Conservation (phyloP, 305 asterid species). For the Rubia peregrina region DNA sequence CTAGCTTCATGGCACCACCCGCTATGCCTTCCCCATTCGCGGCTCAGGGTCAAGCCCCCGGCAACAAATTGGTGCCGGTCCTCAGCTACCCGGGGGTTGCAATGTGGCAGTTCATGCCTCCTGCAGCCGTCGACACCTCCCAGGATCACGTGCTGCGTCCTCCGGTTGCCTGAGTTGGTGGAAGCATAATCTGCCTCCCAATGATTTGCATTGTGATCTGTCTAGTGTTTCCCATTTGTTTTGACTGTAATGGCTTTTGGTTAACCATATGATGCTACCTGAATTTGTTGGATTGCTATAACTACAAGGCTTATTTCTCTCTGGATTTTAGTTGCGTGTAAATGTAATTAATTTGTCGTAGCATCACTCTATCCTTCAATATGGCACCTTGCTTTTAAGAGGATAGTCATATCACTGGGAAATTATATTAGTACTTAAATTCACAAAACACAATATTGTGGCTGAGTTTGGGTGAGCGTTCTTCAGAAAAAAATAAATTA, state of each 20-base stretch:
- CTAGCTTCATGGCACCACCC: conserved; percentile 55
- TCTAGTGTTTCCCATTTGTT: conserved; percentile 25
- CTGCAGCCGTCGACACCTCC: conserved; percentile 48
- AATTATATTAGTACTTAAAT: neutral
- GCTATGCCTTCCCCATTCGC: conserved; percentile 64
- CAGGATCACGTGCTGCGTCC: conserved; percentile 48
- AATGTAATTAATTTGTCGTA: conserved; percentile 13
- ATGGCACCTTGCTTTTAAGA: neutral
- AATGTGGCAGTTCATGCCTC: conserved; percentile 58
- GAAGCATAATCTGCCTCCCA: conserved; percentile 19
- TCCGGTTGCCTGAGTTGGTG: conserved; percentile 44
- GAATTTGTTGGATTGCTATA: conserved; percentile 17
- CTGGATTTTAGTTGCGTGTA: conserved; percentile 11
- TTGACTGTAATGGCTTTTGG: conserved; percentile 30
- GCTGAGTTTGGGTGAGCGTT: neutral
- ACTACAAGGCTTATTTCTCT: conserved; percentile 14
- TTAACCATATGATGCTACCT: conserved; percentile 17
- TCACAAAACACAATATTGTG: neutral
- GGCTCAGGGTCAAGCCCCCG: conserved; percentile 56
- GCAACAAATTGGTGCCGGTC: conserved; percentile 55
- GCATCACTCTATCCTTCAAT: neutral
- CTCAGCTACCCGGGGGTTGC: conserved; percentile 47
- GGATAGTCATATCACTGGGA: neutral
- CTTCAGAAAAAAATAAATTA: too few species aligned
- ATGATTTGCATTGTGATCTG: conserved; percentile 18